Percentiles rank a stretch among this genome's conserved stretches.
Evolutionary conservation across 116 monocot genomes (phyloP).

Genomic region (Papilionanthe hybrid): DNA sequence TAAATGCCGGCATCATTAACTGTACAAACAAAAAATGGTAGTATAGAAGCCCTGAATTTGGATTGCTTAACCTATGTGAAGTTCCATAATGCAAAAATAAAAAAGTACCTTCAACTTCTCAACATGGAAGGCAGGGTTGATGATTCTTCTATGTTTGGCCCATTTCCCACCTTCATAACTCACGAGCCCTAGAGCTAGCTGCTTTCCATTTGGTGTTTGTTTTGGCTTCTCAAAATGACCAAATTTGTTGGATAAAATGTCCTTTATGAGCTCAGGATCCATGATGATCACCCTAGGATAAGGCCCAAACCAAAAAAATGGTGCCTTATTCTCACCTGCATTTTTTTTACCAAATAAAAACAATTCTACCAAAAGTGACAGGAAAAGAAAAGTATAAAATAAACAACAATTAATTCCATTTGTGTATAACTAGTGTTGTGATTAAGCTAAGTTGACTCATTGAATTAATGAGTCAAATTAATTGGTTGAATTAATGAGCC

Average conservation of each 20-base stretch:
- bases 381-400: no score
- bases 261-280: constrained; percentile 41
- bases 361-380: no score
- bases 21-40: neutral
- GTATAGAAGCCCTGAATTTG: neutral
- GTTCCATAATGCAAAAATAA: no score
- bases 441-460: no score
- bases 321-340: constrained; percentile 11
- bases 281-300: constrained; percentile 34
- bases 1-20: constrained; percentile 29
- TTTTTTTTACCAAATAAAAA: no score
- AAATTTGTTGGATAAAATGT: constrained; percentile 43
- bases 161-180: constrained; percentile 38
- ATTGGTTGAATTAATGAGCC: no score
- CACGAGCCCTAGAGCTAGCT: constrained; percentile 17
- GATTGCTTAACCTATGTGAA: no score
- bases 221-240: constrained; percentile 35
- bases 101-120: constrained; percentile 43
- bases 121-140: constrained; percentile 45
- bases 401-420: no score
- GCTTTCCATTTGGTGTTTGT: neutral
- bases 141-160: constrained; percentile 35
- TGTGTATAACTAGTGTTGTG: no score
- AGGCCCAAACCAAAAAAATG: constrained; percentile 44
- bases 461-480: no score